These are phyloP conservation scores for Rhododendron williamsianum DNA, from an alignment of 148 eudicot species.

Conservation along the genomic window DNA sequence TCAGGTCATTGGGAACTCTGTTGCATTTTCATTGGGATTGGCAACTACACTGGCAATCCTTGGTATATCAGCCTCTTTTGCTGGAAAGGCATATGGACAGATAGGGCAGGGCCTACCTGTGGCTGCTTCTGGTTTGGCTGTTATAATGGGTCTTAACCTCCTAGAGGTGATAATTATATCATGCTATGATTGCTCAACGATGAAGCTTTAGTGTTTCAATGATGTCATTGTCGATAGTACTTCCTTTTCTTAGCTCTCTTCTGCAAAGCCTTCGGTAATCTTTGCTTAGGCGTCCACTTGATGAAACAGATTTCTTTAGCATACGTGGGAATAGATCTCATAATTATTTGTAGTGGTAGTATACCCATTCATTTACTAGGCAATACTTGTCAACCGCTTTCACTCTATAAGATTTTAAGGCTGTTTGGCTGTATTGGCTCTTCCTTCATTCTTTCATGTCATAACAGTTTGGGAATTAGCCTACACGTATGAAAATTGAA, in stretches of 20 bases:
- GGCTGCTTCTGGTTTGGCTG: constrained; percentile 86
- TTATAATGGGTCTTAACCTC: constrained; percentile 88
- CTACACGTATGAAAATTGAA: background rate
- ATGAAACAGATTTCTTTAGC: background rate
- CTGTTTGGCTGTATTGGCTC: background rate
- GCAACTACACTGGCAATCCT: constrained; percentile 91
- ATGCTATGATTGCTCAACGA: constrained; percentile 4
- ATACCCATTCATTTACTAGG: background rate
- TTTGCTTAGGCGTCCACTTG: background rate
- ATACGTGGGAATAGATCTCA: too few relatives aligned
- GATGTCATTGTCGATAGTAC: background rate
- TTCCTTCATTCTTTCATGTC: background rate
- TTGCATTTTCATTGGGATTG: constrained; percentile 90
- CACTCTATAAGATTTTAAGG: background rate
- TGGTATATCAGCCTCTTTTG: constrained; percentile 91
- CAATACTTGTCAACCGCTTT: background rate
- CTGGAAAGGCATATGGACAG: constrained; percentile 98
- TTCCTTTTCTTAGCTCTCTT: background rate
- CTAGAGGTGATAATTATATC: constrained; percentile 55
- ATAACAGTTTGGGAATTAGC: background rate
- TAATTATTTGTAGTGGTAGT: background rate
- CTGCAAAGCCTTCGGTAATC: background rate
- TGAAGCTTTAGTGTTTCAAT: background rate
- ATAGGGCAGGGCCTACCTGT: constrained; percentile 85
- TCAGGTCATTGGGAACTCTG: constrained; percentile 77